Evolutionary conservation across 2,329 filamentous ascomycete genomes (phyloP).

Genomic region (Fusarium oxysporum): DNA sequence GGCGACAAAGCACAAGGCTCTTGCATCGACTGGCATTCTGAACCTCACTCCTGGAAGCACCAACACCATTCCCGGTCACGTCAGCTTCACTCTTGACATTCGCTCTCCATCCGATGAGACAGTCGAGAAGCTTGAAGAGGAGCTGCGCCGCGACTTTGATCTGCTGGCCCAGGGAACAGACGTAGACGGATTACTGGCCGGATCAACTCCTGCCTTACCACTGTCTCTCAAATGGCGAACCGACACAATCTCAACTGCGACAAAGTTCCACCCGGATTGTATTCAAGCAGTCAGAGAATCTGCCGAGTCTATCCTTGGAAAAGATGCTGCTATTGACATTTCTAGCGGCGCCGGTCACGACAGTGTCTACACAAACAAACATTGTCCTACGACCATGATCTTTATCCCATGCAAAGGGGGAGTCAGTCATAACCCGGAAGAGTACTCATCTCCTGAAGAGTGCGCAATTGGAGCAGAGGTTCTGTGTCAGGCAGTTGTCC

Average conservation of each 20-base stretch:
- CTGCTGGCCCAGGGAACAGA: slow-evolving; percentile 62
- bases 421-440: slow-evolving; percentile 46
- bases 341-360: slow-evolving; percentile 52
- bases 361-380: slow-evolving; percentile 47
- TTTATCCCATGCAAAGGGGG: slow-evolving; percentile 49
- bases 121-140: slow-evolving; percentile 63
- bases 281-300: slow-evolving; percentile 71
- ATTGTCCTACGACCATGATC: slow-evolving; percentile 50
- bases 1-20: slow-evolving; percentile 40
- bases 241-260: slow-evolving; percentile 69
- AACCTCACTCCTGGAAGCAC: slow-evolving; percentile 66
- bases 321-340: slow-evolving; percentile 46
- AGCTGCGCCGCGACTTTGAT: slow-evolving; percentile 53
- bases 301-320: slow-evolving; percentile 55
- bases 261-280: slow-evolving; percentile 74
- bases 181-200: slow-evolving; percentile 50
- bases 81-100: slow-evolving; percentile 74
- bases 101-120: slow-evolving; percentile 65
- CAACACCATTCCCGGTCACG: slow-evolving; percentile 75
- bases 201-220: slow-evolving; percentile 51
- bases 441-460: slow-evolving; percentile 47
- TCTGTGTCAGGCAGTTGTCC: slow-evolving; percentile 38
- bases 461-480: slow-evolving; percentile 45
- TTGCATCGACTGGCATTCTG: slow-evolving; percentile 48
- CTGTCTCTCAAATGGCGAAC: slow-evolving; percentile 69